Evolutionary conservation across 768 basidiomycete species (phyloP).

Genomic region (Candolleomyces eurysporus): DNA sequence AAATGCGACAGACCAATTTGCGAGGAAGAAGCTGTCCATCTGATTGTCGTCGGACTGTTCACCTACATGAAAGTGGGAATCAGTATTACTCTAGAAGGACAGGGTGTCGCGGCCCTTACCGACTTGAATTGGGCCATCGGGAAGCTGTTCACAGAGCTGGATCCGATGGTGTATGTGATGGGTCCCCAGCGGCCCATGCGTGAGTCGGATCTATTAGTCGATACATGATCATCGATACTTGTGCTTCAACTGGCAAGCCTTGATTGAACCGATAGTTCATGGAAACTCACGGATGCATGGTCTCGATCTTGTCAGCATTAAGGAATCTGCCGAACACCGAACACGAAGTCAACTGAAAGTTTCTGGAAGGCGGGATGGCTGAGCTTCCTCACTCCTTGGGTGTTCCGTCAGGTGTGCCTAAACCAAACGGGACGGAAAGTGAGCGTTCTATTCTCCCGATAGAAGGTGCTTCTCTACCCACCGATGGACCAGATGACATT

Average conservation of each 20-base stretch:
- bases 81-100: background rate
- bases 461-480: conserved; percentile 9
- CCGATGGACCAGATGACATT: conserved; percentile 45
- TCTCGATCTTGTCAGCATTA: conserved; percentile 49
- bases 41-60: conserved; percentile 43
- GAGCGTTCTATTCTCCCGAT: background rate
- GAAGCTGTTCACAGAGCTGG: conserved; percentile 36
- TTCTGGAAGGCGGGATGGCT: background rate
- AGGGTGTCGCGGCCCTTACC: conserved; percentile 16
- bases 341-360: background rate
- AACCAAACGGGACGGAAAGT: background rate
- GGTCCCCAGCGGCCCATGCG: conserved; percentile 48
- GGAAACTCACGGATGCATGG: conserved; percentile 43
- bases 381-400: conserved; percentile 32
- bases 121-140: conserved; percentile 51
- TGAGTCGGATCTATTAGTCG: conserved; percentile 34
- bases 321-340: conserved; percentile 31
- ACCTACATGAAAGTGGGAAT: conserved; percentile 22
- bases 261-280: background rate
- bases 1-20: conserved; percentile 32
- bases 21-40: conserved; percentile 39
- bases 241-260: background rate
- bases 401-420: conserved; percentile 45
- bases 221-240: background rate
- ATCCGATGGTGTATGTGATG: conserved; percentile 44